Evolutionary conservation across 2,329 filamentous ascomycete genomes (phyloP), one percentile per base, ranked within the genome.

Genomic region (Stagonosporopsis tanaceti): DNA sequence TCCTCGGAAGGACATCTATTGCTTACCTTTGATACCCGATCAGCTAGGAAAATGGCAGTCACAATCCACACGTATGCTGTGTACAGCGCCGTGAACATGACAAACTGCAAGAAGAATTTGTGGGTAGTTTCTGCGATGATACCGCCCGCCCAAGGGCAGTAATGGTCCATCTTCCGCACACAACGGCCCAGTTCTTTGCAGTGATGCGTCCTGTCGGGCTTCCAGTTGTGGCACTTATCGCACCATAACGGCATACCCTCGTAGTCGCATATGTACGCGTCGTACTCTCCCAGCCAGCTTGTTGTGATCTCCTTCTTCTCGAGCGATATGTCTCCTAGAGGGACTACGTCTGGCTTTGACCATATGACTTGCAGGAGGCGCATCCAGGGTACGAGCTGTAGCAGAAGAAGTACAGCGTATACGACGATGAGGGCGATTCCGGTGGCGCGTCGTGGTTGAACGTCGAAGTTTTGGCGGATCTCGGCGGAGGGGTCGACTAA

Each of bases 71-170:
- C 77, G 57, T 91, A 84, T 2, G 81, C 75, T 63, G 89, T 92
- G 66, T 89, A 91, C 4, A 92, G 67, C 4, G 86, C 79, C 1
- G 87, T 87, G 73, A 95, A 97, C 40, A 86, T 83, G 15, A 88
- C 87, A 70, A 97, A 97, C 65, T 97, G 95, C 11, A 93, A 80
- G 71, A 99, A 98, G 77, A 92, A 97, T 69, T 97, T 97, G 80
- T 94, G 93, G 2, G 89, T 81, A 1, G 87, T 93, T 74, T 97
- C 93, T 0, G 88, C 90, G 9, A 99, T 88, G 63, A 97, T 91
- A 22, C 94, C 95, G 4, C 94, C 94, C n/a, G 96, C 93, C 87
- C 88, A 98, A 0, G 94, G 95, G 70, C 95, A 99, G 69, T 93
- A 95, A 72, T 98, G 94, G 62, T 98, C 94, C 90, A 97, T 95